A percentile compares a stretch with the other conserved stretches of the same genome.
These are phyloP conservation scores for Botryotinia globosa DNA, from an alignment of 2,329 filamentous ascomycete genomes.

Conservation along the genomic window DNA sequence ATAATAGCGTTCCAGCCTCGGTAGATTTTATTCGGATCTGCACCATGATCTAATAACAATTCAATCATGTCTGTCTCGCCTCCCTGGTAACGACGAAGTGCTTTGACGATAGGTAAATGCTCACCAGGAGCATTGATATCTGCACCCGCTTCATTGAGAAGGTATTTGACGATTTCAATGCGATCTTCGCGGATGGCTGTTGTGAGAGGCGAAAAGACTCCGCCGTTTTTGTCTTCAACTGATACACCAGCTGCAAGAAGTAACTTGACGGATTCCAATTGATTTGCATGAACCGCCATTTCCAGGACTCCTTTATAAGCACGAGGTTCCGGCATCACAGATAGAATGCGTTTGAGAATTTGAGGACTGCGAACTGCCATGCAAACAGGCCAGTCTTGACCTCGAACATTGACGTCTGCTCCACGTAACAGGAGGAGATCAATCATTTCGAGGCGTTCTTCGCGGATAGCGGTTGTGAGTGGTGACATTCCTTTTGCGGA, in stretches of 20 bases:
- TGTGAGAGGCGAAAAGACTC: conserved; percentile 68
- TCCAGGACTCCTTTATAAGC: conserved; percentile 66
- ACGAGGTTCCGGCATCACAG: conserved; percentile 55
- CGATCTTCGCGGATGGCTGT: conserved; percentile 63
- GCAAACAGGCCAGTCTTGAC: conserved; percentile 68
- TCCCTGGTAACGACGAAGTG: conserved; percentile 56
- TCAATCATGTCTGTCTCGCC: conserved; percentile 59
- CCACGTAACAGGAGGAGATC: conserved; percentile 56
- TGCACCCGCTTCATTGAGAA: conserved; percentile 59
- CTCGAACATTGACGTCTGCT: conserved; percentile 60
- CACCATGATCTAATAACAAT: conserved; percentile 60
- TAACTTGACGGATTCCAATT: conserved; percentile 65
- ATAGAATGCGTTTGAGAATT: conserved; percentile 58
- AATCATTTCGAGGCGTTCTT: conserved; percentile 57
- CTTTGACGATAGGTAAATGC: conserved; percentile 69
- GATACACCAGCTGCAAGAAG: conserved; percentile 45
- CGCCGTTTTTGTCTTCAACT: conserved; percentile 69
- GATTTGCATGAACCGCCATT: conserved; percentile 63
- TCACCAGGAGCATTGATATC: conserved; percentile 67
- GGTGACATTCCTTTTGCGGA: conserved; percentile 57
- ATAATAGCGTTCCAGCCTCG: conserved; percentile 64
- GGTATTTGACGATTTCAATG: conserved; percentile 58
- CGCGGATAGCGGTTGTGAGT: conserved; percentile 63
- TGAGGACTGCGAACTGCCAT: conserved; percentile 63
- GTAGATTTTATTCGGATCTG: conserved; percentile 66